Conservation (phyloP, 805 yeast species). For the Metschnikowia lochheadii region DNA sequence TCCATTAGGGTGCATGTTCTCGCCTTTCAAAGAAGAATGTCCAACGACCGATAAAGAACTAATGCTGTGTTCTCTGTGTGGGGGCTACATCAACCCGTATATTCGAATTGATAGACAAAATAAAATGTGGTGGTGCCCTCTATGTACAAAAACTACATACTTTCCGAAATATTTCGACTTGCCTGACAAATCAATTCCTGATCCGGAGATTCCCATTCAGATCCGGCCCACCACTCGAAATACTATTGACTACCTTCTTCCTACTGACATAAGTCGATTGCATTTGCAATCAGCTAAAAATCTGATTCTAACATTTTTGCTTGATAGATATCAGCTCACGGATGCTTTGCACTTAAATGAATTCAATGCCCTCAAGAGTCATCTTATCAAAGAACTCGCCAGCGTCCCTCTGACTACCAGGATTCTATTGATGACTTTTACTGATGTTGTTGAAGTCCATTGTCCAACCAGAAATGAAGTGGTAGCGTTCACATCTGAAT, state of each 20-base stretch:
- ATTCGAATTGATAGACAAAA: slow-evolving; percentile 28
- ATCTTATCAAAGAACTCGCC: slow-evolving; percentile 11
- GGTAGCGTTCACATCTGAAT: not conserved
- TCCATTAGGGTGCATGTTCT: slow-evolving; percentile 36
- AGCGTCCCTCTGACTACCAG: slow-evolving; percentile 15
- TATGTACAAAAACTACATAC: slow-evolving; percentile 24
- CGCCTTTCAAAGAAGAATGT: slow-evolving; percentile 21
- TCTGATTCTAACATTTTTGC: slow-evolving; percentile 20
- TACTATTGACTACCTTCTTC: slow-evolving; percentile 31
- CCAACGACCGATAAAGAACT: slow-evolving; percentile 15
- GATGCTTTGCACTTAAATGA: slow-evolving; percentile 18
- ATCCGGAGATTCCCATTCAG: slow-evolving; percentile 26
- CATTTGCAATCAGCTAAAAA: slow-evolving; percentile 6
- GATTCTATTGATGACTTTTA: slow-evolving; percentile 28
- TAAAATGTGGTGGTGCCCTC: slow-evolving; percentile 38
- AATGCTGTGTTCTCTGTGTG: slow-evolving; percentile 26
- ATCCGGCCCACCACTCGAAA: slow-evolving; percentile 21
- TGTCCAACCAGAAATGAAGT: not conserved
- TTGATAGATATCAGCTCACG: slow-evolving; percentile 30
- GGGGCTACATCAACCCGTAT: slow-evolving; percentile 25
- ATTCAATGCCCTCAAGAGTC: slow-evolving; percentile 14
- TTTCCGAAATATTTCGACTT: slow-evolving; percentile 21
- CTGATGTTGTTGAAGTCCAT: slow-evolving; percentile 26
- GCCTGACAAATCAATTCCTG: slow-evolving; percentile 14
- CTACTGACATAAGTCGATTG: slow-evolving; percentile 21